Conservation (phyloP, 768 basidiomycete genomes). For the Panaeolus cyanescens region DNA sequence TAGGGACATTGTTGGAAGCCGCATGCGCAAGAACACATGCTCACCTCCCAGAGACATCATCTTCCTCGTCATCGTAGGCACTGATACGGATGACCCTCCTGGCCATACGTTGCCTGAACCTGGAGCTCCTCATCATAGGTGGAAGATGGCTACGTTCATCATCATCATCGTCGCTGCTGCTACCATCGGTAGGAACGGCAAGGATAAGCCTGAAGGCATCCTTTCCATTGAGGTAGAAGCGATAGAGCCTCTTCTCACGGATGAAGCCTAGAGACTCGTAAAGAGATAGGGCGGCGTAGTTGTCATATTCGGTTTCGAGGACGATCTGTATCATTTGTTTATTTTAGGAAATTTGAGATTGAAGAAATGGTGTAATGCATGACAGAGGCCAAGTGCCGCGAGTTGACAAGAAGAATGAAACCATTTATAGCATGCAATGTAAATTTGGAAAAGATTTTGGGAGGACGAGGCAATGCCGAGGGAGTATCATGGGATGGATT, state of each 20-base stretch:
- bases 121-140: conserved; percentile 1
- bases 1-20: not conserved
- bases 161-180: conserved; percentile 1
- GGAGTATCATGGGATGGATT: not conserved
- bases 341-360: not conserved
- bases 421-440: too few species aligned
- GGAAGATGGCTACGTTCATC: not conserved
- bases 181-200: conserved; percentile 47
- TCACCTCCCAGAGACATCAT: not conserved
- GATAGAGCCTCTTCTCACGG: conserved; percentile 89
- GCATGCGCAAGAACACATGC: conserved; percentile 4
- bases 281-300: conserved; percentile 81
- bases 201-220: conserved; percentile 89
- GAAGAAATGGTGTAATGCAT: not conserved
- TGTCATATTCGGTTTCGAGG: conserved; percentile 96
- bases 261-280: conserved; percentile 95
- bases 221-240: conserved; percentile 97
- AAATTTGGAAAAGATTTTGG: not conserved
- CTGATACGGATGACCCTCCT: conserved; percentile 1
- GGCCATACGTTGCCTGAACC: not conserved
- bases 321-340: conserved; percentile 59
- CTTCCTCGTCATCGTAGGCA: not conserved
- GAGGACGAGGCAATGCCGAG: not conserved
- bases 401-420: not conserved
- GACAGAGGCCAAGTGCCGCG: not conserved